A percentile compares a stretch with the other conserved stretches of the same genome.
Evolutionary conservation across 495 filamentous ascomycete genomes (phyloP).

Genomic region (Durotheca rogersii): DNA sequence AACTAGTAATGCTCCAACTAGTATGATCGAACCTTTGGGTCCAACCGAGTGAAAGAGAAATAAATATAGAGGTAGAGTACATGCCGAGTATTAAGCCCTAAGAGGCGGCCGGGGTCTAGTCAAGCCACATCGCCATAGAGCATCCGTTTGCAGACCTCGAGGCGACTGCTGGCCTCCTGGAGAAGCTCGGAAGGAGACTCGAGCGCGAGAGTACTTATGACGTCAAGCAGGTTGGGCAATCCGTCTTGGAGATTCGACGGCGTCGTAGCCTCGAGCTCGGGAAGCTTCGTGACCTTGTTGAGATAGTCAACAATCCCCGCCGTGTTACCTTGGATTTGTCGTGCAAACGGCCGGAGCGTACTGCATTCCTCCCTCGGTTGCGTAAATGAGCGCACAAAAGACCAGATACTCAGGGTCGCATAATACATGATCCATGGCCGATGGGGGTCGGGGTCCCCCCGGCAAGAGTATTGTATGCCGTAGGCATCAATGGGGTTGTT

Average conservation of each 20-base stretch:
- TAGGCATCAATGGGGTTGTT: slow-evolving; percentile 32
- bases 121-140: slow-evolving; percentile 32
- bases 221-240: slow-evolving; percentile 46
- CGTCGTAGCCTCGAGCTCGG: slow-evolving; percentile 40
- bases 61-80: too few relatives aligned
- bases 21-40: too few relatives aligned
- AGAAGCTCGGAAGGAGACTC: slow-evolving; percentile 50
- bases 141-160: slow-evolving; percentile 48
- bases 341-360: slow-evolving; percentile 23
- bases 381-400: slow-evolving; percentile 83
- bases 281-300: slow-evolving; percentile 39
- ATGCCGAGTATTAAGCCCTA: not conserved
- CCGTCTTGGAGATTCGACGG: slow-evolving; percentile 41
- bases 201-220: slow-evolving; percentile 39
- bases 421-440: slow-evolving; percentile 97
- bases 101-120: slow-evolving; percentile 1
- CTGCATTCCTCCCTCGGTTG: slow-evolving; percentile 38
- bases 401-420: slow-evolving; percentile 88
- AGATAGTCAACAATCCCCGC: slow-evolving; percentile 42
- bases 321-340: slow-evolving; percentile 26
- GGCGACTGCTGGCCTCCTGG: slow-evolving; percentile 44
- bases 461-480: slow-evolving; percentile 65
- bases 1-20: too few relatives aligned
- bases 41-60: too few relatives aligned
- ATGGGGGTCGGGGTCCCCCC: slow-evolving; percentile 85